Evolutionary conservation across 75 land plant species (phyloP).

Genomic region (Cupressus sempervirens): DNA sequence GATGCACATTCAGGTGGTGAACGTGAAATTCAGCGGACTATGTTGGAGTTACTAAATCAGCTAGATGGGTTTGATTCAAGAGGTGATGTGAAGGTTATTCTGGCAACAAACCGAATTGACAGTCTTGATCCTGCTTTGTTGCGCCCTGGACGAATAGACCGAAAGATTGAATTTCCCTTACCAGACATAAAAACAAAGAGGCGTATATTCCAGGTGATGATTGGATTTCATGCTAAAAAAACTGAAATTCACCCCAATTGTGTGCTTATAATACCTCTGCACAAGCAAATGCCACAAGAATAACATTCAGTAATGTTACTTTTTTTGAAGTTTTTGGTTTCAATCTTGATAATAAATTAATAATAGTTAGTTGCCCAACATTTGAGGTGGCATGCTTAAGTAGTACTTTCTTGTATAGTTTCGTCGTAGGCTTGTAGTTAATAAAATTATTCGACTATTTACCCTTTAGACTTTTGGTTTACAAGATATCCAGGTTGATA

Average conservation of each 20-base stretch:
- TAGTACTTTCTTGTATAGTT: not conserved
- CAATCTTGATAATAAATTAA: not conserved
- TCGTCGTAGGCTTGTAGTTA: not conserved
- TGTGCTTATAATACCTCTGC: not conserved
- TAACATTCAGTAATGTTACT: not conserved
- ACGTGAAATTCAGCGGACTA: constrained; percentile 82
- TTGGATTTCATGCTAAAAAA: not conserved
- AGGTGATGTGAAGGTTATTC: constrained; percentile 82
- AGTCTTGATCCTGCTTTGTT: constrained; percentile 87
- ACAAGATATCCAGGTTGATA: not conserved
- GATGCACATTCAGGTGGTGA: constrained; percentile 93
- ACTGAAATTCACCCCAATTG: not conserved
- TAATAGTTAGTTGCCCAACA: not conserved
- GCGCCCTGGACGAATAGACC: constrained; percentile 81
- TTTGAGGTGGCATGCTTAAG: not conserved
- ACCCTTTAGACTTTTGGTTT: not conserved
- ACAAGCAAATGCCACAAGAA: not conserved
- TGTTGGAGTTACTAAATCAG: constrained; percentile 82
- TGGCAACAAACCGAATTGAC: constrained; percentile 82
- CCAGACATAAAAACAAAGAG: constrained; percentile 75
- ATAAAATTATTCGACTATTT: not conserved
- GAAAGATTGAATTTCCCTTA: constrained; percentile 84
- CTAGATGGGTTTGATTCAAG: constrained; percentile 87
- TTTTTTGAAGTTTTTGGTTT: not conserved
- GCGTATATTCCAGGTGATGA: constrained; percentile 73